phyloP scores from a whole-genome alignment of 2,329 filamentous ascomycete genomes.

The Fusarium cyanostomum region DNA sequence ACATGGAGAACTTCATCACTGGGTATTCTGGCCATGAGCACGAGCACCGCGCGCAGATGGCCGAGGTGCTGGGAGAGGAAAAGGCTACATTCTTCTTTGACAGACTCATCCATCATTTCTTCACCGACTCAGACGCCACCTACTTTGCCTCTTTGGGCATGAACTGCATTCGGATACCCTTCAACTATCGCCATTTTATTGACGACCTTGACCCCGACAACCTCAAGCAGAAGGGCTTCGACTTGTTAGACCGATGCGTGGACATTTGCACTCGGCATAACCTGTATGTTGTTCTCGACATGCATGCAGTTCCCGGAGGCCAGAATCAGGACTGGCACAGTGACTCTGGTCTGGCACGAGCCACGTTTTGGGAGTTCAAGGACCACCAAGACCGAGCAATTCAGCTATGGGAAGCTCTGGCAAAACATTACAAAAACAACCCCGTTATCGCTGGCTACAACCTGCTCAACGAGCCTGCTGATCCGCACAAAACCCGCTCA shows the following conservation, averaged over 20 bases:
- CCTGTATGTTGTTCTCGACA: slow-evolving; percentile 57
- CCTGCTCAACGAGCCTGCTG: slow-evolving; percentile 47
- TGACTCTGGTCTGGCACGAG: slow-evolving; percentile 50
- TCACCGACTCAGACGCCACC: slow-evolving; percentile 65
- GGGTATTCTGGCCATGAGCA: slow-evolving; percentile 69
- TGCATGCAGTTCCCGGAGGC: slow-evolving; percentile 56
- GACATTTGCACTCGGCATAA: slow-evolving; percentile 55
- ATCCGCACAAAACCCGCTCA: slow-evolving; percentile 39
- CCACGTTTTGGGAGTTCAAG: slow-evolving; percentile 58
- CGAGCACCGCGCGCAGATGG: slow-evolving; percentile 63
- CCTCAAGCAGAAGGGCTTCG: slow-evolving; percentile 59
- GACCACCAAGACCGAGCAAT: slow-evolving; percentile 57
- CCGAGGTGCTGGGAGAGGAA: slow-evolving; percentile 62
- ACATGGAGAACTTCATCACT: slow-evolving; percentile 71
- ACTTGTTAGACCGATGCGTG: slow-evolving; percentile 59
- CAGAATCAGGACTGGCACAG: slow-evolving; percentile 61
- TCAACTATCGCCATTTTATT: slow-evolving; percentile 68
- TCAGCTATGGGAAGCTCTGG: slow-evolving; percentile 55
- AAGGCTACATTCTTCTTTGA: slow-evolving; percentile 70
- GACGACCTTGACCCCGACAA: slow-evolving; percentile 61
- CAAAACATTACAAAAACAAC: slow-evolving; percentile 54
- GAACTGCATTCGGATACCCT: slow-evolving; percentile 68
- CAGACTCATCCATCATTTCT: slow-evolving; percentile 65
- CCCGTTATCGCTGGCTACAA: slow-evolving; percentile 55
- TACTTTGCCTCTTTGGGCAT: slow-evolving; percentile 65